These are phyloP conservation scores for Arctium minus DNA, from an alignment of 129 eudicot genomes.

Conservation along the genomic window DNA sequence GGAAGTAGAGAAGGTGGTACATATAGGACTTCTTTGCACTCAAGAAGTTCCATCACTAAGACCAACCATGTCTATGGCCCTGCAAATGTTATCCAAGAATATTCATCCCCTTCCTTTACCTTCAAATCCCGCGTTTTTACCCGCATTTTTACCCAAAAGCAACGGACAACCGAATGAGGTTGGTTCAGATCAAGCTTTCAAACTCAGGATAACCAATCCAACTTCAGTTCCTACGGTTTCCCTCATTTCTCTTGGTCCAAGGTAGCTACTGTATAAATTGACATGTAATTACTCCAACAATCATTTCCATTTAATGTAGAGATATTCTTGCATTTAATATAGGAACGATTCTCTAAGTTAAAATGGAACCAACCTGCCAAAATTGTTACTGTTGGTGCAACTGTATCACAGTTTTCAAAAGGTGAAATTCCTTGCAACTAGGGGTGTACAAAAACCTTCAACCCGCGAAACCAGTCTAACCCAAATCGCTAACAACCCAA, in stretches of 20 bases:
- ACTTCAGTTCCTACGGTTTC: slow-evolving; percentile 56
- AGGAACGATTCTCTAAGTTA: too few species aligned
- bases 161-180: slow-evolving; percentile 39
- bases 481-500: too few species aligned
- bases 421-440: too few species aligned
- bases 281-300: neutral
- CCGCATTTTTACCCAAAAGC: slow-evolving; percentile 57
- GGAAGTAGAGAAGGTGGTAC: slow-evolving; percentile 56
- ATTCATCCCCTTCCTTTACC: slow-evolving; percentile 55
- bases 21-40: slow-evolving; percentile 74
- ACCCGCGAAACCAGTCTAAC: too few species aligned
- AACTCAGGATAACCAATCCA: slow-evolving; percentile 17
- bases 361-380: too few species aligned
- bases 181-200: slow-evolving; percentile 11
- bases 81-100: slow-evolving; percentile 59
- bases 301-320: too few species aligned
- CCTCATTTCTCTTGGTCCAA: slow-evolving; percentile 45
- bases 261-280: slow-evolving; percentile 24
- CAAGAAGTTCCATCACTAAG: slow-evolving; percentile 64
- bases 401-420: too few species aligned
- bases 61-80: slow-evolving; percentile 71
- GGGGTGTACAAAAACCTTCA: too few species aligned
- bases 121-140: slow-evolving; percentile 60
- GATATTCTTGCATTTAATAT: too few species aligned
- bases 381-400: too few species aligned